Evolutionary conservation across 1,284 basidiomycete genomes (phyloP).

Genomic region (Leccinum griseonigrum): DNA sequence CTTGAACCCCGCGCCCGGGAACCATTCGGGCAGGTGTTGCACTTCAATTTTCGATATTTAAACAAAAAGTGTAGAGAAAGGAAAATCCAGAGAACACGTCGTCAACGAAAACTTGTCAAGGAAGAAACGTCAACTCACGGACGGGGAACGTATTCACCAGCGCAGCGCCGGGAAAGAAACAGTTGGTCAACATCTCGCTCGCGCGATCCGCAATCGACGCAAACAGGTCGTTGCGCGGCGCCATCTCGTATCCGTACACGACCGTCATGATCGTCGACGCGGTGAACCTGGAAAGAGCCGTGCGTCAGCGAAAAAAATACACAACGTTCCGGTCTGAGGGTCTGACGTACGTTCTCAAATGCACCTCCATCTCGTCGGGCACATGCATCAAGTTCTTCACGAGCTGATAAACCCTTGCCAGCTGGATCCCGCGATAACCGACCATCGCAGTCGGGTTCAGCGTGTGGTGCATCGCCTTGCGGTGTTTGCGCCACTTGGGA

Average conservation of each 20-base stretch:
- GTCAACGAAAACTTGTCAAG: too few relatives aligned
- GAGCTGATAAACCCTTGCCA: conserved; percentile 24
- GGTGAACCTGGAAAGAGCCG: conserved; percentile 18
- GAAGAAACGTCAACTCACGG: conserved; percentile 12
- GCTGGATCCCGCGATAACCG: conserved; percentile 17
- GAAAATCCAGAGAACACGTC: not conserved
- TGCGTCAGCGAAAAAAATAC: too few relatives aligned
- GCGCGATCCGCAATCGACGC: conserved; percentile 33
- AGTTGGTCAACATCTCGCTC: conserved; percentile 23
- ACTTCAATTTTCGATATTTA: too few relatives aligned
- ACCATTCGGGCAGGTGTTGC: conserved; percentile 31
- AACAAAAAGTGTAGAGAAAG: not conserved
- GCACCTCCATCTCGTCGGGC: conserved; percentile 36
- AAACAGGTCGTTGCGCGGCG: conserved; percentile 30
- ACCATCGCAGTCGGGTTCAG: conserved; percentile 19
- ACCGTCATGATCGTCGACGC: conserved; percentile 33
- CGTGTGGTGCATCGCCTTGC: conserved; percentile 24
- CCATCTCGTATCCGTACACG: conserved; percentile 34
- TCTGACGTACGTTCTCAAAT: too few relatives aligned
- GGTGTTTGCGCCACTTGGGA: conserved; percentile 24
- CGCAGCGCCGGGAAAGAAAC: conserved; percentile 21
- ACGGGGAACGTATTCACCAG: conserved; percentile 31
- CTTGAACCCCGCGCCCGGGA: conserved; percentile 32
- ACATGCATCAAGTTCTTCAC: conserved; percentile 33
- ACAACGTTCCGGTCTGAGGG: too few relatives aligned